Percentiles rank a stretch among this genome's conserved stretches.
These are phyloP conservation scores for Austroboletus novae-zelandiae DNA, from an alignment of 1,284 basidiomycete species.

Conservation along the genomic window DNA sequence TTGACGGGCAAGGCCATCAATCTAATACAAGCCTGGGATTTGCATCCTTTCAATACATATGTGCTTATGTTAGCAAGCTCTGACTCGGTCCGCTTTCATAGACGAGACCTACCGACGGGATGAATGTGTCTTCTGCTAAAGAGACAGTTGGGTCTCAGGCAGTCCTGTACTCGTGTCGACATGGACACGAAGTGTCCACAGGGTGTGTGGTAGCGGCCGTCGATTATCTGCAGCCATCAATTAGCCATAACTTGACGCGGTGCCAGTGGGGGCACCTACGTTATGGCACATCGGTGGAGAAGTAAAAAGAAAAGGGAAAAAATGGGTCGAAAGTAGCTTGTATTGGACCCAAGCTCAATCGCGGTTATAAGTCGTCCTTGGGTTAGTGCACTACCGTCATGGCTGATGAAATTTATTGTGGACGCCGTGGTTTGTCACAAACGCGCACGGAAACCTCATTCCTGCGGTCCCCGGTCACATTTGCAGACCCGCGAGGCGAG, in stretches of 20 bases:
- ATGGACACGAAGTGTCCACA: conserved; percentile 78
- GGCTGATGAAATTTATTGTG: conserved; percentile 31
- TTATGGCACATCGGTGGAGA: conserved; percentile 66
- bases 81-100: background rate
- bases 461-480: conserved; percentile 32
- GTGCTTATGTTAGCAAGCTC: conserved; percentile 16
- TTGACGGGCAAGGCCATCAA: conserved; percentile 68
- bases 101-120: conserved; percentile 44
- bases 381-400: conserved; percentile 15
- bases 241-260: background rate
- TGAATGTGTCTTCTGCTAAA: conserved; percentile 70
- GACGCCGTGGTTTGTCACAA: conserved; percentile 32
- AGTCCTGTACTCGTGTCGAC: conserved; percentile 69
- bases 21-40: conserved; percentile 54
- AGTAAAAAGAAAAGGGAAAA: conserved; percentile 9
- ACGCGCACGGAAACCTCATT: conserved; percentile 41
- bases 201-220: conserved; percentile 68
- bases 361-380: conserved; percentile 20
- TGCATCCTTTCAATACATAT: conserved; percentile 54
- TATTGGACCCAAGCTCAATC: conserved; percentile 9
- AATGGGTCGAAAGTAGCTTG: conserved; percentile 17
- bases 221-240: conserved; percentile 55
- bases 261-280: conserved; percentile 41
- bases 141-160: conserved; percentile 58
- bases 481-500: conserved; percentile 37